Conservation (phyloP, 2,329 filamentous ascomycete species). For the Talaromyces amestolkiae region DNA sequence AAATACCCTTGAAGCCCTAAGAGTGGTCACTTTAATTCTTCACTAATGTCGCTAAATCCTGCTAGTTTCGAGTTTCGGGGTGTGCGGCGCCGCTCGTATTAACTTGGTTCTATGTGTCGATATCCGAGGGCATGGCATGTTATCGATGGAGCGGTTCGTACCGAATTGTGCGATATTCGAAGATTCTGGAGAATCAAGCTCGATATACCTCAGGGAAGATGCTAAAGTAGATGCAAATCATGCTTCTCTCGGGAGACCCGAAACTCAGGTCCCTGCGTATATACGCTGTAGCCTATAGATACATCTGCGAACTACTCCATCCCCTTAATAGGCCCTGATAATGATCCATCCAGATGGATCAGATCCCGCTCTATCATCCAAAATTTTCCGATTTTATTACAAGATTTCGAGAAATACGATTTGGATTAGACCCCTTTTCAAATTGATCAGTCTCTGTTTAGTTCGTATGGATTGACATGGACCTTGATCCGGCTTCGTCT, state of each 20-base stretch:
- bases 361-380: background rate
- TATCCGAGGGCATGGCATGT: background rate
- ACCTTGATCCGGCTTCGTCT: background rate
- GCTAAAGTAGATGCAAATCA: background rate
- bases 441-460: too few species aligned
- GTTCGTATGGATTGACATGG: background rate
- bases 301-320: background rate
- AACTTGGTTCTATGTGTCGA: background rate
- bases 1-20: background rate
- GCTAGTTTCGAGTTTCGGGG: background rate
- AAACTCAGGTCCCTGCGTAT: background rate
- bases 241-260: background rate
- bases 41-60: background rate
- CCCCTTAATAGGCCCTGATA: background rate
- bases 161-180: background rate
- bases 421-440: background rate
- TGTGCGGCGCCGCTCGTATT: background rate
- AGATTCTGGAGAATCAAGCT: background rate
- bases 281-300: background rate
- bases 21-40: background rate
- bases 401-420: background rate
- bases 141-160: background rate
- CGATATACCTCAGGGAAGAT: constrained; percentile 1
- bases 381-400: background rate
- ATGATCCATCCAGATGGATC: background rate